Percentiles rank a stretch among this genome's conserved stretches.
phyloP scores from a whole-genome alignment of 805 yeast genomes.

The Hanseniaspora clermontiae region DNA sequence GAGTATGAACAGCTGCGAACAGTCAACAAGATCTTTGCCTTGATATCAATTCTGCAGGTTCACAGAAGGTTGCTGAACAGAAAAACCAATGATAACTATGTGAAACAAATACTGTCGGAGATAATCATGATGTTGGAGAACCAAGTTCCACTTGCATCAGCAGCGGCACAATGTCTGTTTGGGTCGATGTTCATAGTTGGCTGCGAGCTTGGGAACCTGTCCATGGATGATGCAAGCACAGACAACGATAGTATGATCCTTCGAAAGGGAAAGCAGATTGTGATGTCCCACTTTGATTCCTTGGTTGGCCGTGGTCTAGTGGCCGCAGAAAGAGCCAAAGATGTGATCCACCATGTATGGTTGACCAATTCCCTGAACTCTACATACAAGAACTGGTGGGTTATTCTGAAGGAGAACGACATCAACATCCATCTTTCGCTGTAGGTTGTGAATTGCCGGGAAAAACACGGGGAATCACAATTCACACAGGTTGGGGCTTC shows the following conservation, averaged over 20 bases:
- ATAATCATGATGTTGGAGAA: neutral
- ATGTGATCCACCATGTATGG: slow-evolving; percentile 7
- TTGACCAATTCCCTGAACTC: neutral
- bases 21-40: slow-evolving; percentile 12
- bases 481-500: no score
- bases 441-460: neutral
- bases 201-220: slow-evolving; percentile 8
- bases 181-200: slow-evolving; percentile 11
- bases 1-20: slow-evolving; percentile 10
- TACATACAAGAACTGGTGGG: slow-evolving; percentile 11
- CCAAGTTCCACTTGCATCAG: slow-evolving; percentile 5
- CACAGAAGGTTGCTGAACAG: slow-evolving; percentile 10
- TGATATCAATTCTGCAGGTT: slow-evolving; percentile 8
- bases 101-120: neutral
- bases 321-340: slow-evolving; percentile 12
- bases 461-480: neutral
- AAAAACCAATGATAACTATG: neutral
- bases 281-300: slow-evolving; percentile 3
- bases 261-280: neutral
- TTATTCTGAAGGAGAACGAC: slow-evolving; percentile 6
- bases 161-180: slow-evolving; percentile 10
- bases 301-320: neutral
- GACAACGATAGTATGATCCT: neutral
- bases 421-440: slow-evolving; percentile 7
- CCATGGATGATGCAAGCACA: neutral